Evolutionary conservation across 2,329 filamentous ascomycete genomes (phyloP).

Genomic region (Apiospora sp.): DNA sequence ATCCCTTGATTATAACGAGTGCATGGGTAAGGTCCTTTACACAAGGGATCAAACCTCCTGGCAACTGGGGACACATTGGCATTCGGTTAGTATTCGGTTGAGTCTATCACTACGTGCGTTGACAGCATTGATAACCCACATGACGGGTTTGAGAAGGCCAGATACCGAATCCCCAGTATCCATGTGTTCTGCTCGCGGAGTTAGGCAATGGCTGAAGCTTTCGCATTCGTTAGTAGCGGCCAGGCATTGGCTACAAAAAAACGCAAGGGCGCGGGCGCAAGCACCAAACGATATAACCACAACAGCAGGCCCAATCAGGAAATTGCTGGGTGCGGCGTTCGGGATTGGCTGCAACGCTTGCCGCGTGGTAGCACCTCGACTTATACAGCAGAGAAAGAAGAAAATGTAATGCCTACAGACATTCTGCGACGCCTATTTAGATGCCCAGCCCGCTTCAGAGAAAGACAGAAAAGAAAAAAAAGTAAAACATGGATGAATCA

Average conservation of each 20-base stretch:
- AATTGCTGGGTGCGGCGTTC: slow-evolving; percentile 5
- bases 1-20: not conserved
- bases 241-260: too few species aligned
- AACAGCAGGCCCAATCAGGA: not conserved
- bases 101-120: not conserved
- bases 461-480: not conserved
- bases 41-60: not conserved
- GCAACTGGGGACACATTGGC: not conserved
- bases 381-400: not conserved
- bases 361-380: not conserved
- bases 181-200: too few species aligned
- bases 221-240: not conserved
- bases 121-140: too few species aligned
- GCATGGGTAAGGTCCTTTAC: not conserved
- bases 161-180: too few species aligned
- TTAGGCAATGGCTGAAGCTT: too few species aligned
- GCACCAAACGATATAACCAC: not conserved
- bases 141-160: too few species aligned
- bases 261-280: not conserved
- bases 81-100: too few species aligned
- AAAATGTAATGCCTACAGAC: not conserved
- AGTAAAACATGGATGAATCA: slow-evolving; percentile 13
- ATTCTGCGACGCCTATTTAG: not conserved
- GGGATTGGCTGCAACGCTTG: not conserved
- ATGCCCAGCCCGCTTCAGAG: not conserved